Evolutionary conservation across 176 grass and related monocot species (phyloP).

Genomic region (Hsuehochloa calcarea): DNA sequence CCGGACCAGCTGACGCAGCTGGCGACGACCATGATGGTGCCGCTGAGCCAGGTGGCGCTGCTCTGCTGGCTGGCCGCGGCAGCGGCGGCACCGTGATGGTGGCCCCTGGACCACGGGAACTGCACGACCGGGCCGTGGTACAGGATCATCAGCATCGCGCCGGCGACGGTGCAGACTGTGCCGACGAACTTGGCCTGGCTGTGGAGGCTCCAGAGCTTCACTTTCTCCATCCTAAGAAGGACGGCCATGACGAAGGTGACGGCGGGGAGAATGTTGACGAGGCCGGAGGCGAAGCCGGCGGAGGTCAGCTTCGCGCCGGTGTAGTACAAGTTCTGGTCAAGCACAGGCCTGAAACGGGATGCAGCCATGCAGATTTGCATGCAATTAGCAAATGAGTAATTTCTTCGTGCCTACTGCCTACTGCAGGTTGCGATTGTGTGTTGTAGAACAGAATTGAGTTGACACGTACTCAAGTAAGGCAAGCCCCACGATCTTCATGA

Average conservation of each 20-base stretch:
- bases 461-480: constrained; percentile 63
- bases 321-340: constrained; percentile 90
- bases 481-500: constrained; percentile 62
- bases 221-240: constrained; percentile 60
- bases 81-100: constrained; percentile 3
- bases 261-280: constrained; percentile 83
- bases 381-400: neutral
- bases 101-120: constrained; percentile 62
- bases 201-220: constrained; percentile 47
- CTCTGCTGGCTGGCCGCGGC: constrained; percentile 14
- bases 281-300: constrained; percentile 60
- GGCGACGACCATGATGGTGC: constrained; percentile 52
- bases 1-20: constrained; percentile 67
- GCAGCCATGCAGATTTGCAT: neutral
- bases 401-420: neutral
- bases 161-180: constrained; percentile 60
- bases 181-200: constrained; percentile 87
- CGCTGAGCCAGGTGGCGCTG: constrained; percentile 52
- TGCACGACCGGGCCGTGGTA: constrained; percentile 74
- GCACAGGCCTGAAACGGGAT: constrained; percentile 55
- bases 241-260: constrained; percentile 78
- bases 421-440: neutral
- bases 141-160: constrained; percentile 84
- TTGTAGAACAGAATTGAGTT: neutral
- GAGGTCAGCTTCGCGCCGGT: constrained; percentile 70